phyloP scores from a whole-genome alignment of 169 alveolate species.

The Perkinsus marinus region DNA sequence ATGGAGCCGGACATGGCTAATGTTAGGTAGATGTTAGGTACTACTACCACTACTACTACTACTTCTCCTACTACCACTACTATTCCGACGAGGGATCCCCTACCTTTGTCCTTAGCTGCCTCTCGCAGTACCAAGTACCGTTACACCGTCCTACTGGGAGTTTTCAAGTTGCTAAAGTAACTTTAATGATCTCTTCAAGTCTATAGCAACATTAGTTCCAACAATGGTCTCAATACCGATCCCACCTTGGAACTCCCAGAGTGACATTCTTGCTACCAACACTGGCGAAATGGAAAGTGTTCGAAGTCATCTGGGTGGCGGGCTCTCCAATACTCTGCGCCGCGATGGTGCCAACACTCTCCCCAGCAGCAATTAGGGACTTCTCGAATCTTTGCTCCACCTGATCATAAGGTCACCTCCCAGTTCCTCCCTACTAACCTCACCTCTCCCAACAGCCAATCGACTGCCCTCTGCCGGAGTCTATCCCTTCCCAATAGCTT shows the following conservation, averaged over 20 bases:
- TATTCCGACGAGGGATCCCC: conserved; percentile 9
- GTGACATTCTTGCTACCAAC: conserved; percentile 99
- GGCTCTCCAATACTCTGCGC: conserved; percentile 99
- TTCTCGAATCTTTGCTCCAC: conserved; percentile 72
- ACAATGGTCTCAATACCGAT: neutral
- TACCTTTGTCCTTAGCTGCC: conserved; percentile 21
- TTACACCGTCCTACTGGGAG: conserved; percentile 52
- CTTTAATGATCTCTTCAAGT: conserved; percentile 81
- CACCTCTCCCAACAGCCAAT: conserved; percentile 95
- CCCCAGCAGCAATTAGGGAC: conserved; percentile 97
- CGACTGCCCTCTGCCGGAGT: conserved; percentile 70
- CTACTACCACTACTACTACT: too few species aligned
- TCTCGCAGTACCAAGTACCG: conserved; percentile 13
- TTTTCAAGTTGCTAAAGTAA: conserved; percentile 66
- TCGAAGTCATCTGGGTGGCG: conserved; percentile 99
- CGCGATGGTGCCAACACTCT: conserved; percentile 97
- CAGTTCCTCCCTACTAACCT: neutral
- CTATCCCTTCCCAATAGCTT: conserved; percentile 80
- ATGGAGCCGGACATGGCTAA: too few species aligned
- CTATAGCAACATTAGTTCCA: conserved; percentile 86
- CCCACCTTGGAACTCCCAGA: conserved; percentile 88
- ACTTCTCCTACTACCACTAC: too few species aligned
- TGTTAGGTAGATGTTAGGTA: too few species aligned
- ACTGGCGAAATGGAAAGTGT: conserved; percentile 99
- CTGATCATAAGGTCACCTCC: neutral